Percentiles rank a stretch among this genome's conserved stretches.
Conservation (phyloP, 2,329 filamentous ascomycete species). For the Exophiala alcalophila region DNA sequence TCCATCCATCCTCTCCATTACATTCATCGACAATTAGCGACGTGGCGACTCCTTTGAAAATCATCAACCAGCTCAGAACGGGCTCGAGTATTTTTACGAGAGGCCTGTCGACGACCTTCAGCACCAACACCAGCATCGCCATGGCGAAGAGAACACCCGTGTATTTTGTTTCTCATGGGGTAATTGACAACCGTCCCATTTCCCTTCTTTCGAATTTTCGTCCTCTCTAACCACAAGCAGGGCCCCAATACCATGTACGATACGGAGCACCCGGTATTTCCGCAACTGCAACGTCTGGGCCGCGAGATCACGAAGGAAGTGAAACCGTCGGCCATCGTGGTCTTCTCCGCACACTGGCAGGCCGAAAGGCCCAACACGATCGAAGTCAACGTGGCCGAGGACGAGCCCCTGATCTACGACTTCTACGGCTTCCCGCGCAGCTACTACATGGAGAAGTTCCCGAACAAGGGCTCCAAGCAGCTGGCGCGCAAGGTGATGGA, state of each 20-base stretch:
- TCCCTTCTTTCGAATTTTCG: too few species aligned
- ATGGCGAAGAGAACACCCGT: constrained; percentile 45
- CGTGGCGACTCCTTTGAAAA: constrained; percentile 8
- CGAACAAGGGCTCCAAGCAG: constrained; percentile 59
- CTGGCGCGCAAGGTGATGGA: constrained; percentile 59
- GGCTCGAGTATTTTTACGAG: constrained; percentile 1
- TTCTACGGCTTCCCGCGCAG: constrained; percentile 70
- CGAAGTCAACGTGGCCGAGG: constrained; percentile 63
- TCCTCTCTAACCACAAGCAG: too few species aligned
- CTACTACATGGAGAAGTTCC: constrained; percentile 66
- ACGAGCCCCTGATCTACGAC: constrained; percentile 68
- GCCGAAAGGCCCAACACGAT: constrained; percentile 51
- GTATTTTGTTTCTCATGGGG: constrained; percentile 54
- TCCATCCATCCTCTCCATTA: constrained; percentile 1
- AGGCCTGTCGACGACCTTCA: not conserved
- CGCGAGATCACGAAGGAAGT: constrained; percentile 67
- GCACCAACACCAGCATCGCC: not conserved
- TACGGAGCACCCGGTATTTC: constrained; percentile 64
- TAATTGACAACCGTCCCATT: too few species aligned
- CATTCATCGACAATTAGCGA: not conserved
- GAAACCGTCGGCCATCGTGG: constrained; percentile 68
- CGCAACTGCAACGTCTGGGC: constrained; percentile 62
- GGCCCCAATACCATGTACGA: constrained; percentile 65
- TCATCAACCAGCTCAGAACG: not conserved
- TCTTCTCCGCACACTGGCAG: constrained; percentile 78